Conservation (phyloP, 257 asterid genomes). For the Solanum sejunctum region DNA sequence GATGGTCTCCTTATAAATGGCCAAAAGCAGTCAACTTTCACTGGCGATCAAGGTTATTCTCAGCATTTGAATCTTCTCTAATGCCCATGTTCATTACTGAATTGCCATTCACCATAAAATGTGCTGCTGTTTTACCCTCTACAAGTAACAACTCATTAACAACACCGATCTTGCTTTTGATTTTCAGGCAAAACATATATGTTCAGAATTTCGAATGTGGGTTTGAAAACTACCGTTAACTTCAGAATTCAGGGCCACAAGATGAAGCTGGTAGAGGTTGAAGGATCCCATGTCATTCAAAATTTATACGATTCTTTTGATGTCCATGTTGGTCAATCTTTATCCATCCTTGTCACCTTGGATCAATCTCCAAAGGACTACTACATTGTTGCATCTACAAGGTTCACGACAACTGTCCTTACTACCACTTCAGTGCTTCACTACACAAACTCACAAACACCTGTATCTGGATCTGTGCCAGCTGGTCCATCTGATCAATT, state of each 20-base stretch:
- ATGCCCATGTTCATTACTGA: neutral
- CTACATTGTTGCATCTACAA: constrained; percentile 26
- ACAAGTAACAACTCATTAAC: neutral
- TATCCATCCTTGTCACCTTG: constrained; percentile 37
- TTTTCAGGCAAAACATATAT: constrained; percentile 32
- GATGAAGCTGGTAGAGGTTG: constrained; percentile 44
- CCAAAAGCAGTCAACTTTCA: constrained; percentile 29
- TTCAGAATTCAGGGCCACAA: constrained; percentile 33
- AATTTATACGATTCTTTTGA: constrained; percentile 32
- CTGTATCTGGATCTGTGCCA: constrained; percentile 25
- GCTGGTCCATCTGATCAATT: constrained; percentile 26
- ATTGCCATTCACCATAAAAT: neutral
- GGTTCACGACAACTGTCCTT: constrained; percentile 5
- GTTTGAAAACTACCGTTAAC: constrained; percentile 28
- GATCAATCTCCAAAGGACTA: constrained; percentile 43
- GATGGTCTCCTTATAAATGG: constrained; percentile 62
- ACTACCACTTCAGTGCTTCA: constrained; percentile 32
- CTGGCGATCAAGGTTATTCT: constrained; percentile 47
- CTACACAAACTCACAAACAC: constrained; percentile 17
- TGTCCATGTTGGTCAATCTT: constrained; percentile 45
- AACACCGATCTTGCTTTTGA: neutral
- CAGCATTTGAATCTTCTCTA: neutral
- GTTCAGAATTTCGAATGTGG: constrained; percentile 40
- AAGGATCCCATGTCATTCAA: constrained; percentile 50
- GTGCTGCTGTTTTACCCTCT: neutral